Evolutionary conservation across 108 stramenopile species (phyloP).

Genomic region (Nitzschia sp.): DNA sequence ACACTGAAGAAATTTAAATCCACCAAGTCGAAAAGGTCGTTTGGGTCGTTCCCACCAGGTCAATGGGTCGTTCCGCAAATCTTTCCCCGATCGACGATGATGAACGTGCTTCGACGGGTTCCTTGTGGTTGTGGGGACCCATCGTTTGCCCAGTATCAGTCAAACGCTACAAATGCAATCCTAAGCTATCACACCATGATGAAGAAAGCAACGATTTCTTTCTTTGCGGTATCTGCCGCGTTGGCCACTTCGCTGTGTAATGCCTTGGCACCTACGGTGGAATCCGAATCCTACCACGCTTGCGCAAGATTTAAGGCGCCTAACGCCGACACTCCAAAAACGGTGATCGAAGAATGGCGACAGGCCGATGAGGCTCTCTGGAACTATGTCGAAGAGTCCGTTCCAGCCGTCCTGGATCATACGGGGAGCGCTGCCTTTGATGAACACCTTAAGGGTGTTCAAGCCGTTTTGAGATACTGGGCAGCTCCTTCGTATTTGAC

Average conservation of each 20-base stretch:
- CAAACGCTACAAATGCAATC: too few relatives aligned
- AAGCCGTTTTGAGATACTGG: constrained; percentile 67
- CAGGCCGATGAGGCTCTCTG: constrained; percentile 47
- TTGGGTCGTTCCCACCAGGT: too few relatives aligned
- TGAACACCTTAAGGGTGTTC: constrained; percentile 70
- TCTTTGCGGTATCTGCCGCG: too few relatives aligned
- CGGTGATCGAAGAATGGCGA: constrained; percentile 41
- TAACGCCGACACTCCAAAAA: constrained; percentile 40
- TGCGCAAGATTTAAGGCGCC: constrained; percentile 58
- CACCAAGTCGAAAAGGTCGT: too few relatives aligned
- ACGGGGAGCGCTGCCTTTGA: constrained; percentile 74
- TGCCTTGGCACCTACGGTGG: neutral
- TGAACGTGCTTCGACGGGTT: too few relatives aligned
- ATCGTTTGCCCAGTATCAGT: too few relatives aligned
- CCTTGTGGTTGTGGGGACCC: too few relatives aligned
- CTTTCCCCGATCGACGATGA: too few relatives aligned
- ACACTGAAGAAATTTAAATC: too few relatives aligned
- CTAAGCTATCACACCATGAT: neutral
- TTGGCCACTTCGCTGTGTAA: too few relatives aligned
- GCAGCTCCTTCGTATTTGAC: constrained; percentile 50
- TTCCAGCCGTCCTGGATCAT: constrained; percentile 71
- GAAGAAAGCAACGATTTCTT: neutral
- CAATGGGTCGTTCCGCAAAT: too few relatives aligned
- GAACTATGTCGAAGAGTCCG: constrained; percentile 48
- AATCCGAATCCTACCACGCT: constrained; percentile 1